These are phyloP conservation scores for Geranium rotundifolium DNA, from an alignment of 345 rosid genomes.

Conservation along the genomic window DNA sequence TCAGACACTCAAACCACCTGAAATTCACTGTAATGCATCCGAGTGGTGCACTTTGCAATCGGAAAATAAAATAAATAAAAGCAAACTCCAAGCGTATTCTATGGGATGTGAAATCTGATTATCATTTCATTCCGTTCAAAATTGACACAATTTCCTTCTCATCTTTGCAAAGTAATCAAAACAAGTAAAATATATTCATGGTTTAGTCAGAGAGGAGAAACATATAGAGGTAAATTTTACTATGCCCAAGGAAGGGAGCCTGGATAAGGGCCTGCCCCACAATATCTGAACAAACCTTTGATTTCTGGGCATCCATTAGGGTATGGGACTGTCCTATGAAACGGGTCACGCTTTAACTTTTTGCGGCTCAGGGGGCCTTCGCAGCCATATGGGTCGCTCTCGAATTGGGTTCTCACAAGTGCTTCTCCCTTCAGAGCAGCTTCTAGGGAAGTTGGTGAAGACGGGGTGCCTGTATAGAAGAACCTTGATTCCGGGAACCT, in stretches of 20 bases:
- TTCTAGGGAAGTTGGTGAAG: conserved; percentile 44
- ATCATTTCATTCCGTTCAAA: background rate
- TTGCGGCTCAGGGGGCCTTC: conserved; percentile 65
- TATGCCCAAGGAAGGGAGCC: conserved; percentile 74
- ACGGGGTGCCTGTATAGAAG: conserved; percentile 65
- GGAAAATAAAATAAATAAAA: too few relatives aligned
- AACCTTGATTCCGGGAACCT: conserved; percentile 73
- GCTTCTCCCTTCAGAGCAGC: conserved; percentile 81
- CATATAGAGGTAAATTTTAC: background rate
- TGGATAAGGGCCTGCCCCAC: conserved; percentile 60
- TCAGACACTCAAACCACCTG: too few relatives aligned
- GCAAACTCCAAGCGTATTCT: too few relatives aligned
- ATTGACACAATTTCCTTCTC: too few relatives aligned
- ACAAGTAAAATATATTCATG: background rate
- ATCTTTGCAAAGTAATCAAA: too few relatives aligned
- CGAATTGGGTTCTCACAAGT: conserved; percentile 68
- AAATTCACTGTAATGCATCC: too few relatives aligned
- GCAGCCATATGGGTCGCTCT: conserved; percentile 83
- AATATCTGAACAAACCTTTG: conserved; percentile 61
- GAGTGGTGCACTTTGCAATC: too few relatives aligned
- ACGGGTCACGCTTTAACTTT: conserved; percentile 84
- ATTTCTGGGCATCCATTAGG: conserved; percentile 92
- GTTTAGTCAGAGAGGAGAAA: background rate
- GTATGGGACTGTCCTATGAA: conserved; percentile 81
- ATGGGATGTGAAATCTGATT: background rate